Percentiles rank a stretch among this genome's conserved stretches.
Conservation (phyloP, 1,139 yeast species). For the Kodamaea alishanica region DNA sequence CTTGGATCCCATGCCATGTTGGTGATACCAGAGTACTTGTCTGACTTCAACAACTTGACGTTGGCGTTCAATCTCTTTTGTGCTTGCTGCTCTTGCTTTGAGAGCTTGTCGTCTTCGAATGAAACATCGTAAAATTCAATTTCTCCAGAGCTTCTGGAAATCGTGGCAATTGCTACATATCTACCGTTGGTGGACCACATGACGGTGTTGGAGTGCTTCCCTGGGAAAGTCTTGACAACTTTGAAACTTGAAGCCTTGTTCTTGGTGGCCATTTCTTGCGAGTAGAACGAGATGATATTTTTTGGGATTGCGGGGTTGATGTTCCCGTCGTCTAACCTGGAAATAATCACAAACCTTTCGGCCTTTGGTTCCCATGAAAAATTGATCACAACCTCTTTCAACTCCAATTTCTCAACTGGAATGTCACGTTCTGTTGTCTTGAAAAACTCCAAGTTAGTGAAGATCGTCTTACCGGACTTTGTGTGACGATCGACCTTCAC, state of each 20-base stretch:
- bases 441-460: slow-evolving; percentile 91
- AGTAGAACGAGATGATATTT: slow-evolving; percentile 76
- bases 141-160: slow-evolving; percentile 61
- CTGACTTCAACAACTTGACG: slow-evolving; percentile 60
- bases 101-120: slow-evolving; percentile 58
- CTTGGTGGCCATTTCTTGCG: slow-evolving; percentile 55
- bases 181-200: slow-evolving; percentile 94
- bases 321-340: slow-evolving; percentile 59
- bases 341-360: slow-evolving; percentile 78
- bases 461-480: slow-evolving; percentile 86
- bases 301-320: slow-evolving; percentile 68
- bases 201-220: slow-evolving; percentile 70
- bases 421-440: slow-evolving; percentile 82
- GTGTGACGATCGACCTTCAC: slow-evolving; percentile 97
- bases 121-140: slow-evolving; percentile 78
- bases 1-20: slow-evolving; percentile 94
- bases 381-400: slow-evolving; percentile 82
- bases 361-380: slow-evolving; percentile 97
- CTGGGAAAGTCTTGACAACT: slow-evolving; percentile 46
- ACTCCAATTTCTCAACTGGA: slow-evolving; percentile 92
- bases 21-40: slow-evolving; percentile 74
- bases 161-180: slow-evolving; percentile 74
- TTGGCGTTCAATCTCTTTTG: slow-evolving; percentile 51
- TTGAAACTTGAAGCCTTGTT: slow-evolving; percentile 31
- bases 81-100: slow-evolving; percentile 19